Conservation (phyloP, 805 yeast genomes). For the Ogataea ramenticola region DNA sequence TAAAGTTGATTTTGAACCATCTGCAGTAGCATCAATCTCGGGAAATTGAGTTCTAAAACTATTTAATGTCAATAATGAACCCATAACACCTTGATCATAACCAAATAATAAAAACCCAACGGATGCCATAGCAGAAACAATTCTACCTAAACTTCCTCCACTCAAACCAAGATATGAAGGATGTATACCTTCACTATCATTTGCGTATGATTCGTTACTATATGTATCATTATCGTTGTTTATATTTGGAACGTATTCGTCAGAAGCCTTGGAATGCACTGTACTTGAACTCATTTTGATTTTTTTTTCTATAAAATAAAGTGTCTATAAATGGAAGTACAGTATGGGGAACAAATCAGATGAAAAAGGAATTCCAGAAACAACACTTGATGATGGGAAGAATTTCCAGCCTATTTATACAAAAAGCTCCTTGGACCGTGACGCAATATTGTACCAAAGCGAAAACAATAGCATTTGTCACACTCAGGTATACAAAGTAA, state of each 20-base stretch:
- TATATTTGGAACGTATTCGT: not conserved
- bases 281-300: not conserved
- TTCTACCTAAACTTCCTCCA: conserved; percentile 12
- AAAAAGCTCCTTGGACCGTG: too few species aligned
- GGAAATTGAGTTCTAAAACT: conserved; percentile 18
- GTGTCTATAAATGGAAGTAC: too few species aligned
- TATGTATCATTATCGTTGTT: not conserved
- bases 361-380: too few species aligned
- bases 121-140: conserved; percentile 16
- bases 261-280: not conserved
- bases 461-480: too few species aligned
- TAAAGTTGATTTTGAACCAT: conserved; percentile 32
- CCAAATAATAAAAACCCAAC: conserved; percentile 38
- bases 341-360: too few species aligned
- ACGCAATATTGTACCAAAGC: too few species aligned
- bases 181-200: conserved; percentile 1
- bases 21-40: conserved; percentile 16
- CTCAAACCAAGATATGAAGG: conserved; percentile 9
- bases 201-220: not conserved
- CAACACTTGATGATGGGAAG: too few species aligned
- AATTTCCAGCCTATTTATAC: too few species aligned
- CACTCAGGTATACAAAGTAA: too few species aligned
- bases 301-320: not conserved
- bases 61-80: conserved; percentile 20
- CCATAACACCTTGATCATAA: conserved; percentile 48